A percentile compares a stretch with the other conserved stretches of the same genome.
phyloP scores from a whole-genome alignment of 208 protist genomes.

The Acanthamoeba sp. region DNA sequence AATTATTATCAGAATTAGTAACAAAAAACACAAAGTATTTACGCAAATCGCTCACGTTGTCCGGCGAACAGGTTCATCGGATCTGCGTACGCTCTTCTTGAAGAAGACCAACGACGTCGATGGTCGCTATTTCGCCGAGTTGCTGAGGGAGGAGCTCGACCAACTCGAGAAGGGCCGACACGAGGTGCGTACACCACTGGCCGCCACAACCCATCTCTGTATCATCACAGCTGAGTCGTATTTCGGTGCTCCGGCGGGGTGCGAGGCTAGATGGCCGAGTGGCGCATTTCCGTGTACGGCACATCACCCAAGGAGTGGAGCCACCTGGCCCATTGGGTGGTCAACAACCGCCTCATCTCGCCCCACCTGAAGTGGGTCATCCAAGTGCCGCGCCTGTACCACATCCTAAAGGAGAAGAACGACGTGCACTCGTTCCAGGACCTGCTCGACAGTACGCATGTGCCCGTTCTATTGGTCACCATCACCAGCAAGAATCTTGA shows the following conservation, averaged over 20 bases:
- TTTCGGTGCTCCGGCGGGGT: too few species aligned
- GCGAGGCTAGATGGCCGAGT: slow-evolving; percentile 94
- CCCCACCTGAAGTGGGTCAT: slow-evolving; percentile 98
- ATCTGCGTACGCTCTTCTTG: slow-evolving; percentile 96
- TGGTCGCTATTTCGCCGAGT: slow-evolving; percentile 97
- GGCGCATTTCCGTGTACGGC: slow-evolving; percentile 93
- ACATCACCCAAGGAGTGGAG: slow-evolving; percentile 96
- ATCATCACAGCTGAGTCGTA: too few species aligned
- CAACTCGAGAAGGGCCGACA: neutral
- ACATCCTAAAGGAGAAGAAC: slow-evolving; percentile 94
- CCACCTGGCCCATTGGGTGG: slow-evolving; percentile 96
- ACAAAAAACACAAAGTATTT: too few species aligned
- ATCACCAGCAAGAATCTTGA: too few species aligned
- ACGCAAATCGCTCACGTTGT: too few species aligned
- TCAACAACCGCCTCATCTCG: slow-evolving; percentile 95
- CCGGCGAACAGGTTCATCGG: neutral
- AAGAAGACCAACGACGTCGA: slow-evolving; percentile 99
- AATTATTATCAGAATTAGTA: too few species aligned
- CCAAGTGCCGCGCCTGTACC: slow-evolving; percentile 97
- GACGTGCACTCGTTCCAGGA: slow-evolving; percentile 96
- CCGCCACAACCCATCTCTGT: too few species aligned
- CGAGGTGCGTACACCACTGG: neutral
- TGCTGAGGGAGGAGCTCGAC: slow-evolving; percentile 49
- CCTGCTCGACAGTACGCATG: slow-evolving; percentile 95
- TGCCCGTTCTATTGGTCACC: too few species aligned